Base-by-base conservation (phyloP, 495 filamentous ascomycete species). In the Astrothelium macrocarpum region DNA sequence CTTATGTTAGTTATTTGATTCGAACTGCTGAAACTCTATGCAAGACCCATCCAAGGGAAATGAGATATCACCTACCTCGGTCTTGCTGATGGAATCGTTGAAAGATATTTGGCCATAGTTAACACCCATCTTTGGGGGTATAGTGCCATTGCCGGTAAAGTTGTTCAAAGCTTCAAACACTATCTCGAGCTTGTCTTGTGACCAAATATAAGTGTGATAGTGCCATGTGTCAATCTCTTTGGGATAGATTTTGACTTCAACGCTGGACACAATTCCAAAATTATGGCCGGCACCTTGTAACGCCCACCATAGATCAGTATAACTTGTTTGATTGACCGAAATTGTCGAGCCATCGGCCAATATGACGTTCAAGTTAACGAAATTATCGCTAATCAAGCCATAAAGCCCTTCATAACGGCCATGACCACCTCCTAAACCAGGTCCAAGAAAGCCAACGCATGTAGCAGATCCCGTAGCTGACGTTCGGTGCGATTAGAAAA, bases 201-300 rank as follows among this genome's bases (percentile, higher is more conserved):
- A 74, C 72, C 79, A 85, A 26, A 74, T 76, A 62, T 81, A 65
- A 0, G 74, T 79, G 59, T 75, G 74, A 34, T 78, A 77, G 14
- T 78, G 72, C 75, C 76, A 82, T 73, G 32, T 43, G 74, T 72
- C 45, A 28, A 32, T 49, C 9, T 20, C 32, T 14, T 23, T 25
- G 34, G 80, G 77, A 69, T 80, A 82, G 56, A 82, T 73, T 70
- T 80, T 80, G 45, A 67, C 66, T 26, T 75, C 78, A 32, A 80
- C 68, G 25, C 53, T 2, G n/a, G 75, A 75, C 28, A 87, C 79
- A 68, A 86, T 81, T 59, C 83, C 84, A 62, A 86, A 86, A 71
- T 86, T 86, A 68, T 84, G 80, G 4, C 84, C 84, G 34, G 83
- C 84, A 3, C 85, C 85, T 53, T 75, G 73, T 60, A 87, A 68